Conservation (phyloP, 768 basidiomycete species). For the Hemileccinum rubropunctum region DNA sequence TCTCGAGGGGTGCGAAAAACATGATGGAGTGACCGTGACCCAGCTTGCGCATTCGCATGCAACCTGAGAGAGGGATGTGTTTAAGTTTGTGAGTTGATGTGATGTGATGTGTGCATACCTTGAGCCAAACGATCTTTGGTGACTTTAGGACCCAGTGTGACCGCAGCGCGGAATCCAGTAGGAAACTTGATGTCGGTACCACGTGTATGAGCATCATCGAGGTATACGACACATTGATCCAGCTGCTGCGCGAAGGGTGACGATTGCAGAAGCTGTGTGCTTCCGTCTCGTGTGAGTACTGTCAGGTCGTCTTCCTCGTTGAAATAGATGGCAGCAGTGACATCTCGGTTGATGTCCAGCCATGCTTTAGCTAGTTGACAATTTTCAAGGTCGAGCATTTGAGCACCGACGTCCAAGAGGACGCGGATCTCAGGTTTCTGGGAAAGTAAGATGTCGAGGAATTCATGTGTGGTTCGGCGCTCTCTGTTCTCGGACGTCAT, state of each 20-base stretch:
- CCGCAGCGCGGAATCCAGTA: constrained; percentile 10
- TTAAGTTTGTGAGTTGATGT: neutral
- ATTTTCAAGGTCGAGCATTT: constrained; percentile 50
- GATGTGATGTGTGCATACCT: neutral
- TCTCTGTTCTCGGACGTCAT: neutral
- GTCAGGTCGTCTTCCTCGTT: constrained; percentile 10
- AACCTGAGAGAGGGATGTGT: no score
- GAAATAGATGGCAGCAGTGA: constrained; percentile 26
- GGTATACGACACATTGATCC: constrained; percentile 7
- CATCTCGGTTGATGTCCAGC: constrained; percentile 25
- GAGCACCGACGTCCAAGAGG: constrained; percentile 52
- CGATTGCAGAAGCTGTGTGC: constrained; percentile 33
- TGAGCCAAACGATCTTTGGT: constrained; percentile 16
- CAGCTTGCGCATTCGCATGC: no score
- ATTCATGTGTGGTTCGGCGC: constrained; percentile 15
- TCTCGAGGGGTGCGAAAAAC: no score
- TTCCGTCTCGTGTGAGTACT: constrained; percentile 35
- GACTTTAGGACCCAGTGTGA: constrained; percentile 12
- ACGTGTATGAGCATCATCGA: constrained; percentile 15
- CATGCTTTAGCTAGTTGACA: constrained; percentile 36
- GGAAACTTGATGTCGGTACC: constrained; percentile 18
- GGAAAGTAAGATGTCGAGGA: constrained; percentile 30
- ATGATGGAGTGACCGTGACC: no score
- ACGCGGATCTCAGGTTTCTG: constrained; percentile 38
- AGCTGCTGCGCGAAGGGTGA: constrained; percentile 23